Evolutionary conservation across 805 yeast species (phyloP), one percentile per base, ranked within the genome.

Genomic region (Starmerella ratchasimensis): DNA sequence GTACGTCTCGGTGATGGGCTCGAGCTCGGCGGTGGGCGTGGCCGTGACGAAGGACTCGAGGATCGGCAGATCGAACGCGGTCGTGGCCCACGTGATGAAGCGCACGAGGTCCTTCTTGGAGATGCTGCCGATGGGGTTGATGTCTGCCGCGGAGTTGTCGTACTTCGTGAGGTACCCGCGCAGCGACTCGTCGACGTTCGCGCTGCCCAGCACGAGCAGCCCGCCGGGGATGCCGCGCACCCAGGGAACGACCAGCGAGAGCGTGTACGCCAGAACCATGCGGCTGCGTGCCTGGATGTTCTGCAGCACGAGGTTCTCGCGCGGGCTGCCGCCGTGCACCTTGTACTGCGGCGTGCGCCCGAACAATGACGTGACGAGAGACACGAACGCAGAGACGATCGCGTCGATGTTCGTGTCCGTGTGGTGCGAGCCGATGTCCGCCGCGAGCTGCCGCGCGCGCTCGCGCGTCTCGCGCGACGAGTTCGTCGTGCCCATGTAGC

Each of bases 51-150:
- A 90, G 7, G 75, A 79, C 31, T 68, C 61, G 46, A 90, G 63
- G 17, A 90, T 69, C 3, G 95, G 94, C 53, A 88, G 55, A 1
- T 80, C 68, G 55, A 79, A 88, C 38, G 70, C 64, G 5, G 52
- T 56, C 23, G 72, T 67, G 0, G 96, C 83, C 71, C 83, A 90
- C 2, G 66, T 72, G 36, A 90, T 90, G 52, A 93, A 90, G 36
- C 71, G 66, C 55, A 82, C 84, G 55, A 90, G 64, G 54, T 93
- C 99, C 0, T 84, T 83, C 56, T 90, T 90, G 13, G 98, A 88
- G 30, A 90, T 82, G 25, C 96, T 94, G n/a, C 99, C 99, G 48
- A 90, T 93, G 20, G 99, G 99, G 55, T 90, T 90, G 43, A 90
- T 72, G 61, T 90, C 99, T 1, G 98, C 98, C 14, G 93, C 76